A percentile compares a stretch with the other conserved stretches of the same genome.
These are phyloP conservation scores for Metschnikowia reukaufii DNA, from an alignment of 805 yeast species.

Conservation along the genomic window DNA sequence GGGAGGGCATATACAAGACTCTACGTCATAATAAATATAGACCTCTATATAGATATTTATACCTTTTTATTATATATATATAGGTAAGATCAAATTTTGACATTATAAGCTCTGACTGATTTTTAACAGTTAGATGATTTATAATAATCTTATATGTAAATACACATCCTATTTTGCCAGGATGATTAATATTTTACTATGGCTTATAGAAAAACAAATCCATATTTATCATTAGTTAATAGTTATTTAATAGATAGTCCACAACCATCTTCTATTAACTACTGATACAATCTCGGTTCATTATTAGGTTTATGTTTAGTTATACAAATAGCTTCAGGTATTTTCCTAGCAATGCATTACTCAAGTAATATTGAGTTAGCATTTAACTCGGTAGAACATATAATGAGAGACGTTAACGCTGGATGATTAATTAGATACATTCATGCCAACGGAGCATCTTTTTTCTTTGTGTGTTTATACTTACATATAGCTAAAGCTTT, in stretches of 20 bases:
- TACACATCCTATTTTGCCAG: background rate
- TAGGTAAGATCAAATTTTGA: slow-evolving; percentile 1
- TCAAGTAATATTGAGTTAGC: slow-evolving; percentile 2
- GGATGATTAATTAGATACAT: slow-evolving; percentile 6
- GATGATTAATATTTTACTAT: background rate
- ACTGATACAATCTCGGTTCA: background rate
- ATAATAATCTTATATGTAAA: slow-evolving; percentile 1
- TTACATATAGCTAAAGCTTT: slow-evolving; percentile 6
- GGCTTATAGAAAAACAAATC: slow-evolving; percentile 3
- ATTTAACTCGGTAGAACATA: slow-evolving; percentile 2
- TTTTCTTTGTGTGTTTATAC: slow-evolving; percentile 6
- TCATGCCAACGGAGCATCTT: slow-evolving; percentile 5
- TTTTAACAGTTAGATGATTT: background rate
- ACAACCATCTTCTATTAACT: slow-evolving; percentile 2
- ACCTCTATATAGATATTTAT: too few relatives aligned
- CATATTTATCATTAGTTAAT: slow-evolving; percentile 2
- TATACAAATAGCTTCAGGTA: slow-evolving; percentile 3
- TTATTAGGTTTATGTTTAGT: slow-evolving; percentile 2
- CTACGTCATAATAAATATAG: background rate
- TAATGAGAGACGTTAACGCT: slow-evolving; percentile 2
- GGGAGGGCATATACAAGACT: background rate
- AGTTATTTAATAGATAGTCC: slow-evolving; percentile 2
- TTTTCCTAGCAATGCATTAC: slow-evolving; percentile 2
- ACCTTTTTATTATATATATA: background rate
- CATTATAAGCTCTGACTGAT: background rate